Percentiles rank a stretch among this genome's conserved stretches.
phyloP scores from a whole-genome alignment of 2,329 filamentous ascomycete species.

The Ophiosphaerella narmari region DNA sequence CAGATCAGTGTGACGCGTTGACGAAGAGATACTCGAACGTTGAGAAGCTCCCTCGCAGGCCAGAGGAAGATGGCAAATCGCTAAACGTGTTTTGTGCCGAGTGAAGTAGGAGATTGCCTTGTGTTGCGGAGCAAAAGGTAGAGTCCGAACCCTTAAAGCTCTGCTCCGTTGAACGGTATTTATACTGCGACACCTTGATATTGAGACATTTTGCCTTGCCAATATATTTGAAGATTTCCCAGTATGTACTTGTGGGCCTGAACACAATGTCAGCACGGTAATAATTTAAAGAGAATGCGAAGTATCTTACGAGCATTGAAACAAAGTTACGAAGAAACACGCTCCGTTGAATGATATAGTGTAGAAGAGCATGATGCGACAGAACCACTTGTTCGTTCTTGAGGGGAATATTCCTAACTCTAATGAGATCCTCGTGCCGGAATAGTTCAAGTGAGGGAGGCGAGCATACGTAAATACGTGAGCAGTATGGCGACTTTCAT shows the following conservation, averaged over 20 bases:
- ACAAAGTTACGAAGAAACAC: conserved; percentile 31
- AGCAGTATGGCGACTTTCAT: conserved; percentile 35
- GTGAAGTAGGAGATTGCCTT: conserved; percentile 30
- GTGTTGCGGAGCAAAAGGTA: no score
- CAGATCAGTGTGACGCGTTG: conserved; percentile 35
- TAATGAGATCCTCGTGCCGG: no score
- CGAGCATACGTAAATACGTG: conserved; percentile 20
- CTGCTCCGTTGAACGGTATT: no score
- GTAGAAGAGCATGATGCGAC: conserved; percentile 28
- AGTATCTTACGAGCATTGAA: conserved; percentile 35
- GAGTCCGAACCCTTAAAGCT: no score
- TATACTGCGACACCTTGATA: no score
- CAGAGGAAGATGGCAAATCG: conserved; percentile 40
- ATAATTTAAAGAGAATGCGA: background rate
- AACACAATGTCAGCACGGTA: background rate
- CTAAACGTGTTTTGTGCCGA: conserved; percentile 31
- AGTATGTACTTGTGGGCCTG: conserved; percentile 27
- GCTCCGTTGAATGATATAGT: conserved; percentile 22
- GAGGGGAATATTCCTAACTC: conserved; percentile 31
- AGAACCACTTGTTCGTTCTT: conserved; percentile 35
- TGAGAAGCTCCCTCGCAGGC: conserved; percentile 34
- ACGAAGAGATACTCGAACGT: conserved; percentile 29
- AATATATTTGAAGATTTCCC: conserved; percentile 31
- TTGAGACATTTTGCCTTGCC: conserved; percentile 25
- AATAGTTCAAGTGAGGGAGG: no score